These are phyloP conservation scores for Uncinocarpus reesii DNA, from an alignment of 2,329 filamentous ascomycete species.

Conservation along the genomic window DNA sequence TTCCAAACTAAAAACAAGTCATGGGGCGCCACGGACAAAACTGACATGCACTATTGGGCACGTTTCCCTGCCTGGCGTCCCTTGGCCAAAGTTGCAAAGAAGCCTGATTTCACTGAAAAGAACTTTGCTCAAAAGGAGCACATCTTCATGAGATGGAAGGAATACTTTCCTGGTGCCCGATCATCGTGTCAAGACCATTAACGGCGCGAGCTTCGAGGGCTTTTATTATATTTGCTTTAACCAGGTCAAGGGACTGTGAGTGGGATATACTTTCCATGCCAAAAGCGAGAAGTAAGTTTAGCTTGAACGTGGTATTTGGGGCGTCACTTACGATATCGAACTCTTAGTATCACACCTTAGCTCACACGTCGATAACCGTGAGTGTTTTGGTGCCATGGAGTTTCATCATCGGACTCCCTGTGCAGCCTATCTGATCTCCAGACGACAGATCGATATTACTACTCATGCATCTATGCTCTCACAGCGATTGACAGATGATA, in stretches of 20 bases:
- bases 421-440: too few relatives aligned
- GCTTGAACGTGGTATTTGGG: background rate
- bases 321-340: conserved; percentile 2
- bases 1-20: conserved; percentile 80
- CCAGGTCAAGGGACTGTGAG: conserved; percentile 76
- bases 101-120: conserved; percentile 49
- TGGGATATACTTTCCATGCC: conserved; percentile 94
- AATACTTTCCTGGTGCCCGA: conserved; percentile 95
- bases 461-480: too few relatives aligned
- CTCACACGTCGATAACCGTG: conserved; percentile 76
- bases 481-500: too few relatives aligned
- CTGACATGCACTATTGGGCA: conserved; percentile 85
- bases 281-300: conserved; percentile 85
- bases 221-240: conserved; percentile 99
- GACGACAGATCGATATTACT: too few relatives aligned
- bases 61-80: conserved; percentile 81
- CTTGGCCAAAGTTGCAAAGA: conserved; percentile 54
- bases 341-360: conserved; percentile 72
- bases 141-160: conserved; percentile 99
- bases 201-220: conserved; percentile 90
- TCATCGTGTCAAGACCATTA: conserved; percentile 81
- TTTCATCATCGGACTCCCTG: too few relatives aligned
- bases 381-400: conserved; percentile 77
- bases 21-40: conserved; percentile 88
- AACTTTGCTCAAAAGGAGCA: conserved; percentile 72